These are phyloP conservation scores for Trypanosoma vivax DNA, from an alignment of 208 protist genomes.

Conservation along the genomic window DNA sequence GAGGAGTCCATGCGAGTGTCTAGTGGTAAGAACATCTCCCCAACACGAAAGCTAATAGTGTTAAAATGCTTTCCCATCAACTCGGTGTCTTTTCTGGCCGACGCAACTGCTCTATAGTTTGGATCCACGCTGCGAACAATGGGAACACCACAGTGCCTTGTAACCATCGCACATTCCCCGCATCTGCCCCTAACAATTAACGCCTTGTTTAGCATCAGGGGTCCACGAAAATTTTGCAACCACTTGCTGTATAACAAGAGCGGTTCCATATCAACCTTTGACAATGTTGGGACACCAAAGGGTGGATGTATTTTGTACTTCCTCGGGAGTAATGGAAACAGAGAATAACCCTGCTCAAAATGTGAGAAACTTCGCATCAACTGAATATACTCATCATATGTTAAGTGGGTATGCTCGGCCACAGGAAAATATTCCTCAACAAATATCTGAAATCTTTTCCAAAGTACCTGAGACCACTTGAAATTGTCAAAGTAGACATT, in stretches of 20 bases:
- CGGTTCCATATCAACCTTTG: conserved; percentile 57
- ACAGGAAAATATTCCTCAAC: conserved; percentile 82
- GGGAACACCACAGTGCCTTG: conserved; percentile 42
- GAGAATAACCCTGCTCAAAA: conserved; percentile 64
- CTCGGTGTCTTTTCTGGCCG: conserved; percentile 44
- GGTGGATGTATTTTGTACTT: conserved; percentile 55
- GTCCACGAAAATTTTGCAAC: conserved; percentile 57
- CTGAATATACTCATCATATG: conserved; percentile 69
- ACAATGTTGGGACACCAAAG: conserved; percentile 45
- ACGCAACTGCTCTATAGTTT: conserved; percentile 46
- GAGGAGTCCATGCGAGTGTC: not conserved
- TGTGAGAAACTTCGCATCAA: conserved; percentile 71
- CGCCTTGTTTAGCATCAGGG: conserved; percentile 59
- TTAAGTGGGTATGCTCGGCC: conserved; percentile 71
- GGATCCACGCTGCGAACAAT: conserved; percentile 80
- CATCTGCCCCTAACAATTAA: conserved; percentile 55
- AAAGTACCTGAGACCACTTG: conserved; percentile 86
- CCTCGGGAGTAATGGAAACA: conserved; percentile 41
- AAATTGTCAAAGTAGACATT: conserved; percentile 90
- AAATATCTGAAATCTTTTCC: conserved; percentile 79
- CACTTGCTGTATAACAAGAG: conserved; percentile 65
- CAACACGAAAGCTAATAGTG: conserved; percentile 72
- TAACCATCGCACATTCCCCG: conserved; percentile 48
- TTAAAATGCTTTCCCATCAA: conserved; percentile 25
- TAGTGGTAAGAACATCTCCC: conserved; percentile 48